A percentile compares a stretch with the other conserved stretches of the same genome.
These are phyloP conservation scores for Sideroxylon spinosum DNA, from an alignment of 179 eudicot genomes.

Conservation along the genomic window DNA sequence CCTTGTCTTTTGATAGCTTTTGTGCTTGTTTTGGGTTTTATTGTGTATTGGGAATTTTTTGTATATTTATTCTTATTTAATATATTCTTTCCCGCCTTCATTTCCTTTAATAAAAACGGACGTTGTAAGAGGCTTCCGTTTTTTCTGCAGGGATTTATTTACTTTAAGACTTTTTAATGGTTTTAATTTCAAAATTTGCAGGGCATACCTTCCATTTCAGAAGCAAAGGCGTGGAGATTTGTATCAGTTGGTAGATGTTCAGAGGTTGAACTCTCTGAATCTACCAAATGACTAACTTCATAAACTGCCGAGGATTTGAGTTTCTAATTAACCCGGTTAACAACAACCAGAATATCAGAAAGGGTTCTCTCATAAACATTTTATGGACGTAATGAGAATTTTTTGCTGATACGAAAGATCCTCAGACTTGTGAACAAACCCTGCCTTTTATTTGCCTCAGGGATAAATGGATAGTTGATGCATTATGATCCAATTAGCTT, in stretches of 20 bases:
- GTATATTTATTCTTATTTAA: no score
- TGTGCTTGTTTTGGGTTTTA: no score
- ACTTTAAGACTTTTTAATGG: background rate
- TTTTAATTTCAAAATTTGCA: background rate
- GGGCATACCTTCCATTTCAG: constrained; percentile 12
- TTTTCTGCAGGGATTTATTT: background rate
- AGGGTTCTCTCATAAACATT: no score
- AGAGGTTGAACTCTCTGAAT: background rate
- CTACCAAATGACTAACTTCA: background rate
- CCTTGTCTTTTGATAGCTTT: no score
- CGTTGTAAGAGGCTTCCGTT: background rate
- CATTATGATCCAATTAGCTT: background rate
- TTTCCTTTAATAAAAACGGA: background rate
- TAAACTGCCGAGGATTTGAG: background rate
- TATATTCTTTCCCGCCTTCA: no score
- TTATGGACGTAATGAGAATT: no score
- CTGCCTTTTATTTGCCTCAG: background rate
- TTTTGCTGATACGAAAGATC: background rate
- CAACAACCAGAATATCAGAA: no score
- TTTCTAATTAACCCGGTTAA: background rate
- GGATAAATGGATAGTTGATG: background rate
- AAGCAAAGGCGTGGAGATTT: constrained; percentile 18
- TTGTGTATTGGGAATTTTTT: no score
- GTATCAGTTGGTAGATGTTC: constrained; percentile 19
- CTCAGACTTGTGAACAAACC: background rate